A percentile compares a stretch with the other conserved stretches of the same genome.
Conservation (phyloP, 805 yeast genomes). For the Saturnispora halmiae region DNA sequence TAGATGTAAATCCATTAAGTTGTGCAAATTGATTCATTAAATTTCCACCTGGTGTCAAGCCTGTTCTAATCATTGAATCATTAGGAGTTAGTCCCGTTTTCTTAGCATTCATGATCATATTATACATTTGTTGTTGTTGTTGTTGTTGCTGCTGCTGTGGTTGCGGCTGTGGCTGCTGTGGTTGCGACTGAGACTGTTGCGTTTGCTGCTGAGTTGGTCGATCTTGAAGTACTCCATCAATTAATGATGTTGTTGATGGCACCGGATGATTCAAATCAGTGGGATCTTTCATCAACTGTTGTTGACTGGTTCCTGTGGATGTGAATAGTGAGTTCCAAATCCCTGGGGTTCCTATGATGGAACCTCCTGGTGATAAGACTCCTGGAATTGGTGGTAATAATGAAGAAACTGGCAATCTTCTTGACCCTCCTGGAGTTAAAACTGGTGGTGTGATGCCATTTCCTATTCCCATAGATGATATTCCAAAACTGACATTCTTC, state of each 20-base stretch:
- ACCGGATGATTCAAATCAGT: constrained; percentile 5
- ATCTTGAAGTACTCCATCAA: constrained; percentile 5
- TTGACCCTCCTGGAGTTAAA: constrained; percentile 45
- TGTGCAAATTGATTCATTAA: constrained; percentile 1
- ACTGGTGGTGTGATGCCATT: constrained; percentile 31
- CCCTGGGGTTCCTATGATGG: constrained; percentile 46
- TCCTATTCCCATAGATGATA: background rate
- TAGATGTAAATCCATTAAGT: background rate
- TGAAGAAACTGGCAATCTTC: constrained; percentile 27
- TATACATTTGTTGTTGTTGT: constrained; percentile 19
- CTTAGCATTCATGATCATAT: constrained; percentile 23
- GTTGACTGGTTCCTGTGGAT: constrained; percentile 14
- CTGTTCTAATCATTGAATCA: constrained; percentile 63
- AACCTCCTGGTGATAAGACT: constrained; percentile 37
- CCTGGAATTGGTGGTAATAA: constrained; percentile 40
- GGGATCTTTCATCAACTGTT: background rate
- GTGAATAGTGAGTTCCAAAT: constrained; percentile 41
- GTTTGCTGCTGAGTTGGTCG: constrained; percentile 2
- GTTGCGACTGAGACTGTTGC: constrained; percentile 3
- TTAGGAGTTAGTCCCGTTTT: constrained; percentile 67
- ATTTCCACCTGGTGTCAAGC: constrained; percentile 54
- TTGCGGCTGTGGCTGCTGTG: background rate
- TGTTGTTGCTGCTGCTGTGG: constrained; percentile 13
- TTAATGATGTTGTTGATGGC: background rate
- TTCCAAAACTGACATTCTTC: constrained; percentile 1